Base-by-base conservation (phyloP, 148 eudicot species). In the Simmondsia chinensis region DNA sequence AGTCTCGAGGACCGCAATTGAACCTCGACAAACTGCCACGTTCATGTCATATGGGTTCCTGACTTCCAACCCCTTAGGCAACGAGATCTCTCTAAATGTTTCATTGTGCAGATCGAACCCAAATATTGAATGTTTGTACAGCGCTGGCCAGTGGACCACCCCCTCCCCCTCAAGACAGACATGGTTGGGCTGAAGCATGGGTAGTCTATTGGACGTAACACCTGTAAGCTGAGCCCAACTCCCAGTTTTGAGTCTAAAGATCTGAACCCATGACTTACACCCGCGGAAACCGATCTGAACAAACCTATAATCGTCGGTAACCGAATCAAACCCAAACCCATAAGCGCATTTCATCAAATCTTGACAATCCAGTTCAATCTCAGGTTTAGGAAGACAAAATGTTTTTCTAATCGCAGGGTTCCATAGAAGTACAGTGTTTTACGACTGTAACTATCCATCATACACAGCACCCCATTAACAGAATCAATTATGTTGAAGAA, bases 291-390 rank as follows among this genome's bases (percentile, higher is more conserved):
- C 53, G 54, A 52, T 39, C 32, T 56, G 48, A 8, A 69, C 50
- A 9, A 69, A 61, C 31, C 63, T 69, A 19, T 52, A 58, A 8
- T 69, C 65, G 12, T 62, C 52, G 18, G 2, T 47, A 3, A 13
- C 4, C 2, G 61, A 14, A 50, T 69, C 74, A 44, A 35, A 53
- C 13, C 74, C 74, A 7, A 69, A 63, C n/a, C 69, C 69, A 20
- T 42, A 30, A 52, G 46, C 27, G 6, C 34, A 33, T 6, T 19
- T 31, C 12, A 43, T 28, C 18, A 35, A 2, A n/a, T 61, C 38
- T 12, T 6, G 5, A 14, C 56, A 9, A 2, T n/a, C 18, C 17
- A 19, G 5, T 0, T 25, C 6, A 2, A 63, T 19, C 11, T 33
- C 3, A 45, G 60, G 61, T 24, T 20, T 19, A 0, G 61, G 65